Evolutionary conservation across 2,329 filamentous ascomycete genomes (phyloP), one percentile per base, ranked within the genome.

Genomic region (Periconia sp.): DNA sequence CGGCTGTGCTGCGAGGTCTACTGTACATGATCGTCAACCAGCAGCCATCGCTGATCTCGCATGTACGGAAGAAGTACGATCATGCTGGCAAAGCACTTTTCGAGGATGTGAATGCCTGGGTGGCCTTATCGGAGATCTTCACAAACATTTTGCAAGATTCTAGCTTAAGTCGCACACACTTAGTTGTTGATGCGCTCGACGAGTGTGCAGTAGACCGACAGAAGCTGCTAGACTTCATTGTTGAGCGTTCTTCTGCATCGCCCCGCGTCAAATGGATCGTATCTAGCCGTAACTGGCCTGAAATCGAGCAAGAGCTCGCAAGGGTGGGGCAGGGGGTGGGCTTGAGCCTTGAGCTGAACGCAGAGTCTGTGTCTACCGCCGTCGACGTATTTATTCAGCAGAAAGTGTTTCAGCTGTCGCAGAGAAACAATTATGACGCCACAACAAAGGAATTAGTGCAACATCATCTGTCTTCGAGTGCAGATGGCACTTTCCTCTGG

Each of bases 271-370:
- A 53, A 45, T 55, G 53, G 53, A 15, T 55, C 27, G 18, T 55
- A 6, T 76, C 76, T 0, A 81, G 79, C 48, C 78, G 79, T 3
- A 79, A 79, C 20, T 66, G 55, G 63, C 58, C 41, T 2, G 53
- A 0, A 0, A 77, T 81, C 44, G 66, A 77, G 45, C 50, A 69
- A 18, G 35, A 41, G 1, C 56, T 80, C 2, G 51, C 55, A 7
- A 10, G 8, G 2, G 46, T 48, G 0, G 41, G n/a, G n/a, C n/a
- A n/a, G n/a, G n/a, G n/a, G n/a, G n/a, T n/a, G n/a, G n/a, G n/a
- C n/a, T n/a, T n/a, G n/a, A n/a, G n/a, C n/a, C n/a, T n/a, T n/a
- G n/a, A n/a, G n/a, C n/a, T n/a, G n/a, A n/a, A n/a, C n/a, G n/a
- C n/a, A n/a, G n/a, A n/a, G n/a, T n/a, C n/a, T n/a, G n/a, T n/a